A percentile compares a stretch with the other conserved stretches of the same genome.
These are phyloP conservation scores for Cornus florida DNA, from an alignment of 148 eudicot genomes.

Conservation along the genomic window DNA sequence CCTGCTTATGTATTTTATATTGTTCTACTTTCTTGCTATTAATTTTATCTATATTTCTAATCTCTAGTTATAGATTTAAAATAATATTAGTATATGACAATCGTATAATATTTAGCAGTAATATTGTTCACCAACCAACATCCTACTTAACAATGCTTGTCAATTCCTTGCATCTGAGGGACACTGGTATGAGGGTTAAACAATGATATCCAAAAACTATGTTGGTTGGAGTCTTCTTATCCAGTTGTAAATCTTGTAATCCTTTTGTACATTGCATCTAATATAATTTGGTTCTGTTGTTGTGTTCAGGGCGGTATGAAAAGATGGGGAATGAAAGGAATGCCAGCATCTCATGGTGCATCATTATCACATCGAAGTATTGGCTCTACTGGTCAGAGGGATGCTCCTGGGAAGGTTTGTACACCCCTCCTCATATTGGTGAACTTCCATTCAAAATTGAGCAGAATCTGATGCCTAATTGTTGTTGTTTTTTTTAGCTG, in stretches of 20 bases:
- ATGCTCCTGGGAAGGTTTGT: slow-evolving; percentile 84
- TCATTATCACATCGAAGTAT: slow-evolving; percentile 79
- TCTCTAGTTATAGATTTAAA: not conserved
- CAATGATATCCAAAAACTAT: not conserved
- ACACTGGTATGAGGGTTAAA: not conserved
- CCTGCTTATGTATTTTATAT: not conserved
- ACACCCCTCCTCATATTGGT: not conserved
- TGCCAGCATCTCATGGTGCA: slow-evolving; percentile 93
- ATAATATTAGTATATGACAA: not conserved
- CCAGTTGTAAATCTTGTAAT: too few relatives aligned
- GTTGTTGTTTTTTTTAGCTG: not conserved
- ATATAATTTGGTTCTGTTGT: not conserved
- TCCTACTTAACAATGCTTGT: not conserved
- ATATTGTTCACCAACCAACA: not conserved
- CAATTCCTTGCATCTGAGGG: not conserved
- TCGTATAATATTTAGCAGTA: too few relatives aligned
- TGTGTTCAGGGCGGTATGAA: slow-evolving; percentile 84
- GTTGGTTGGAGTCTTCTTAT: not conserved
- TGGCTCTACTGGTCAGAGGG: slow-evolving; percentile 97
- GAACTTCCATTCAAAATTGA: not conserved
- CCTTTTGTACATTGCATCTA: not conserved
- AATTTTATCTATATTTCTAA: too few relatives aligned
- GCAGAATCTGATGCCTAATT: not conserved
- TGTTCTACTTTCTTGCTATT: not conserved
- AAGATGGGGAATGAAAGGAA: slow-evolving; percentile 53